phyloP scores from a whole-genome alignment of 2,329 filamentous ascomycete genomes.

The Phyllachora maydis region DNA sequence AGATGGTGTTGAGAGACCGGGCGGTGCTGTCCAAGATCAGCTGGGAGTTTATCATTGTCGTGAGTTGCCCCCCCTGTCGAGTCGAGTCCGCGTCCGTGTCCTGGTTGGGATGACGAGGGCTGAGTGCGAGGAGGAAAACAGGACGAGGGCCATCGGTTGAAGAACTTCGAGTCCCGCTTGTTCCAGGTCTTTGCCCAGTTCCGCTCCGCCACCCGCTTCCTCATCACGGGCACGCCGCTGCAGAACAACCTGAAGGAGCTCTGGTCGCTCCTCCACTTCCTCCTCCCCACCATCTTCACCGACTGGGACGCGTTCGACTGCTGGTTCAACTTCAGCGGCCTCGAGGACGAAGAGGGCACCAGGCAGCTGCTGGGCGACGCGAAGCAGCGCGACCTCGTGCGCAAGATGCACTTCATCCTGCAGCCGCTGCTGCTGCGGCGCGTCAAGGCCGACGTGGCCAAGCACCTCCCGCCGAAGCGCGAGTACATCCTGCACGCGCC shows the following conservation, averaged over 20 bases:
- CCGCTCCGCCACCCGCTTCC: conserved; percentile 68
- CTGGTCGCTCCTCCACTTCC: conserved; percentile 86
- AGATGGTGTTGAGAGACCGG: conserved; percentile 84
- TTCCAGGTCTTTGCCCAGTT: conserved; percentile 81
- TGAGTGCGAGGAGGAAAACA: no score
- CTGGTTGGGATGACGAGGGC: conserved; percentile 16
- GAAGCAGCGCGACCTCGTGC: conserved; percentile 55
- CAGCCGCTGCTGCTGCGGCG: conserved; percentile 78
- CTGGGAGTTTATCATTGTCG: conserved; percentile 96
- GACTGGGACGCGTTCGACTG: conserved; percentile 83
- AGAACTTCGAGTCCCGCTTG: conserved; percentile 84
- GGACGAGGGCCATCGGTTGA: conserved; percentile 94
- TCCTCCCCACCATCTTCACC: conserved; percentile 82
- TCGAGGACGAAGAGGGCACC: conserved; percentile 65
- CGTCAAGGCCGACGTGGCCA: conserved; percentile 85
- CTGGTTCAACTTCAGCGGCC: conserved; percentile 92
- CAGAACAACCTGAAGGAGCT: conserved; percentile 92
- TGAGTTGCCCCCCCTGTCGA: conserved; percentile 22
- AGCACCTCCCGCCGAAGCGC: conserved; percentile 80
- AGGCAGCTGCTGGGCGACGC: conserved; percentile 64
- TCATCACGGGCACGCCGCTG: conserved; percentile 86
- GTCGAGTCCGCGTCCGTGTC: not conserved
- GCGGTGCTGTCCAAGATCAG: conserved; percentile 64
- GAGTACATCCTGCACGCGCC: conserved; percentile 94
- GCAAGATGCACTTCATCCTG: conserved; percentile 80